These are phyloP conservation scores for Aspergillus phoenicis DNA, from an alignment of 2,329 filamentous ascomycete genomes.

Conservation along the genomic window DNA sequence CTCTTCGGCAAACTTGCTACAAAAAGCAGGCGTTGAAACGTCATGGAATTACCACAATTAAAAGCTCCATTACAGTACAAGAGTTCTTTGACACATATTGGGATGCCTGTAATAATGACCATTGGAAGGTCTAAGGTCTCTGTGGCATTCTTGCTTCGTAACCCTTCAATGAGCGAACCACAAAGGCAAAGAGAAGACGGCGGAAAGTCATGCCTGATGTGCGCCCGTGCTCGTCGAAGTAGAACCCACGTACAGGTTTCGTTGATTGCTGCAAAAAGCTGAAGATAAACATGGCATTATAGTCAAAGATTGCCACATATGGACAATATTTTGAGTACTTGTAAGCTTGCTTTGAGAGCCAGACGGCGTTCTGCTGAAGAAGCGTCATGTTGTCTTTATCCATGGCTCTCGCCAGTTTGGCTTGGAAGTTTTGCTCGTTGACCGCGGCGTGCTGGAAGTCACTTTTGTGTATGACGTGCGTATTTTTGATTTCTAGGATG, in stretches of 20 bases:
- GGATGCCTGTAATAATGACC: neutral
- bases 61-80: neutral
- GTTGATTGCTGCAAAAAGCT: neutral
- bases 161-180: neutral
- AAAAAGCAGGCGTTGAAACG: neutral
- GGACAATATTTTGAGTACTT: neutral
- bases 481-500: neutral
- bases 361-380: neutral
- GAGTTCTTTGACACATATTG: neutral
- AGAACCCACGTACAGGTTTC: neutral
- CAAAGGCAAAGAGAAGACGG: neutral
- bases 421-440: neutral
- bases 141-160: neutral
- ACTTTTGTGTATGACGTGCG: neutral
- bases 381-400: neutral
- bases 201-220: neutral
- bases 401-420: neutral
- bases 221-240: neutral
- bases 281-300: neutral
- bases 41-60: neutral
- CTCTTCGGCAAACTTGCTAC: neutral
- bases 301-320: neutral
- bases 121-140: neutral
- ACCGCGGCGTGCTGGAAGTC: neutral
- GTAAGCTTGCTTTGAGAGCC: neutral